These are phyloP conservation scores for Daldinia grandis DNA, from an alignment of 495 filamentous ascomycete genomes.

Conservation along the genomic window DNA sequence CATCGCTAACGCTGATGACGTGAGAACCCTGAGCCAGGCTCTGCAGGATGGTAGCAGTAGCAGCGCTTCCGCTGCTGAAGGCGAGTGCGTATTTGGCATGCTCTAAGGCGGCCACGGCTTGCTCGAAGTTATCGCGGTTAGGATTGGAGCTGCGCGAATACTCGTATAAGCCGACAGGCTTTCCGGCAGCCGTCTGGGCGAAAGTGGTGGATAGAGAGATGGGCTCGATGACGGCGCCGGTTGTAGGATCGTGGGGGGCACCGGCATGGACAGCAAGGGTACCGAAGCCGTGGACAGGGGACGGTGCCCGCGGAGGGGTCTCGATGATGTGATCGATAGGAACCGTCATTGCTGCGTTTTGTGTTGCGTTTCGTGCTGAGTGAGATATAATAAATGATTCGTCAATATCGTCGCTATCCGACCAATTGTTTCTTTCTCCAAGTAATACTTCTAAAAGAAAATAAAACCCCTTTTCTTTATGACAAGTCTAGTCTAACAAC, in stretches of 20 bases:
- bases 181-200: constrained; percentile 83
- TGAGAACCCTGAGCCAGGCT: constrained; percentile 91
- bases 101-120: constrained; percentile 89
- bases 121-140: constrained; percentile 93
- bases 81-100: constrained; percentile 91
- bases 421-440: neutral
- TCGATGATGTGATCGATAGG: constrained; percentile 51
- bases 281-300: constrained; percentile 72
- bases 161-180: constrained; percentile 86
- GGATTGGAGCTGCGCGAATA: constrained; percentile 93
- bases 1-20: constrained; percentile 93
- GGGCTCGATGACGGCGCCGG: constrained; percentile 93
- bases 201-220: constrained; percentile 97
- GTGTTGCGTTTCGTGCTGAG: neutral
- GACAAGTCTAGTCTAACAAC: neutral
- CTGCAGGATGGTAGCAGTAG: constrained; percentile 92
- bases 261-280: constrained; percentile 96
- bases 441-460: neutral
- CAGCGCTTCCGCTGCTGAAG: constrained; percentile 93
- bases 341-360: constrained; percentile 48
- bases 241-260: constrained; percentile 84
- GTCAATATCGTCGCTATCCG: neutral
- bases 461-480: neutral
- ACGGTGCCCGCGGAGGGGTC: constrained; percentile 54
- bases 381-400: constrained; percentile 1